Evolutionary conservation across 257 asterid species (phyloP), one percentile per base, ranked within the genome.

Genomic region (Solanum dulcamara): DNA sequence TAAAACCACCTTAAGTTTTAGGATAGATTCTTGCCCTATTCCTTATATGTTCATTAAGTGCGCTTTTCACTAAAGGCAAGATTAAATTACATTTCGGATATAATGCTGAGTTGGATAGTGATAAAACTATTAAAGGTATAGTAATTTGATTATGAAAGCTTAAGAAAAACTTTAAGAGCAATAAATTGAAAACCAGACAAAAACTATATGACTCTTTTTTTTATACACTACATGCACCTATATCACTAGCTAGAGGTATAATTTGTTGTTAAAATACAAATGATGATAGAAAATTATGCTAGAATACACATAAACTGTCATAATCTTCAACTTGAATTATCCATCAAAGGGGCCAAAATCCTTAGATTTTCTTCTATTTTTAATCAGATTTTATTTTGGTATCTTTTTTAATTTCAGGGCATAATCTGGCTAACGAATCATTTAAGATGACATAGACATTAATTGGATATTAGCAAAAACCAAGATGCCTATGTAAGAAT

Each of bases 291-390:
- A 28, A 22, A 48, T 26, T 46, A 48, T 48, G 64, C 44, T 77
- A 48, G 4, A n/a, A 15, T 26, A 77, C 42, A 46, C 64, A 48
- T 17, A 48, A 79, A 79, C 38, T 50, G 87, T 87, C 81, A 18
- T 51, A 33, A 42, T 87, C 72, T 11, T 74, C 85, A 72, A 60
- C 81, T 84, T 81, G 81, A 35, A 37, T 70, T 59, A 59, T 37
- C 66, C 75, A 85, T 72, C 55, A 85, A 5, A 59, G 48, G 67
- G 84, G 85, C 81, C 40, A 32, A 72, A 81, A 70, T 71, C 87
- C 59, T 22, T 48, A 85, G 87, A 87, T 85, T 50, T 32, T 59
- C 13, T 85, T n/a, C 88, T 72, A 81, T 85, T 48, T 87, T 85
- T 48, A 57, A 38, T 46, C 44, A 85, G 86, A 87, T 87, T 60